Base-by-base conservation (phyloP, 164 flowering plant genomes). In the Stephania cephalantha region DNA sequence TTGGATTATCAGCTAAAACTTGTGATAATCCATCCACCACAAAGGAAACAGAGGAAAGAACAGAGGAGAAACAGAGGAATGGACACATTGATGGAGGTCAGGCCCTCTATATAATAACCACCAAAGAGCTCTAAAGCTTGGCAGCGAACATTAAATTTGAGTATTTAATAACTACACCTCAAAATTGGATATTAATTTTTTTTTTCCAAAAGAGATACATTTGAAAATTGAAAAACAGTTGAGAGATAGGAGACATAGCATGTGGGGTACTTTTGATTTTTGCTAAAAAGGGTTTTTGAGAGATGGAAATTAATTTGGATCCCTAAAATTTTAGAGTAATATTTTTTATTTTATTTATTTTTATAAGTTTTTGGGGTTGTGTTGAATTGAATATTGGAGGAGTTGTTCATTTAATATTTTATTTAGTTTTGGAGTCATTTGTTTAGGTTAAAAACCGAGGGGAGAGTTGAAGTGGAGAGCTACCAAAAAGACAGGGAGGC, bases 1-100 rank as follows among this genome's bases (percentile, higher is more conserved):
- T 4, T 70, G 84, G 74, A 81, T 82, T 83, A 86, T 83, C 91
- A 88, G 86, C 77, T 77, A 83, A 87, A 87, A 87, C 48, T 82
- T 76, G 82, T 82, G 88, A 86, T 78, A 84, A 85, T 35, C 42
- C 42, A 84, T 80, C 85, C 71, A 81, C 83, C 78, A 76, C 31
- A 73, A 74, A 75, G 35, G 11, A 9, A 50, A 50, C 10, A 50
- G 35, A 74, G 6, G 71, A 74, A 63, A 73, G 53, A 52, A 73
- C 82, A 63, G 78, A 48, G n/a, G 71, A 71, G 61, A 22, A 42
- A 63, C 6, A 20, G 42, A 64, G 46, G 71, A 77, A 52, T 64
- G 76, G 77, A 53, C n/a, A 78, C 70, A 69, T 74, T 71, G 70
- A 79, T 71, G 71, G 7, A 66, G 25, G 46, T 74, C 42, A 29